Base-by-base conservation (phyloP, 2,329 filamentous ascomycete species). In the Aspergillus cejpii region DNA sequence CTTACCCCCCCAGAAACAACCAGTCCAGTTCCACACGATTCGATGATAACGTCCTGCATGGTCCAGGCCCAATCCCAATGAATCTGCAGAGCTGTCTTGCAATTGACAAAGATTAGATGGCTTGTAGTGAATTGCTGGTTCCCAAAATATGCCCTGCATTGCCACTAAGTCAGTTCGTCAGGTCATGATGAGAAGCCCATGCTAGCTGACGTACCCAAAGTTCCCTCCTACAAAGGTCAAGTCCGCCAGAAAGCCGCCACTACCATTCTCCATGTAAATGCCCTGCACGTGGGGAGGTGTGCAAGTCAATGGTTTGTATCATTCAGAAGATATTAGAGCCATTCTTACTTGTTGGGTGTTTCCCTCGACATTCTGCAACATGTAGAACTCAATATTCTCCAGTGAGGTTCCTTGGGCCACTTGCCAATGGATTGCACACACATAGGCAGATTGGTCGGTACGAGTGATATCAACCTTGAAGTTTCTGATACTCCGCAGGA, bases 351-450 rank as follows among this genome's bases (percentile, higher is more conserved):
- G 50, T 1, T 58, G 62, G 11, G 60, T 61, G n/a, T 58, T 61
- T 11, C 26, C 11, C 4, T 59, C 57, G 11, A 49, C 43, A 2
- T 62, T 65, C 48, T 73, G 65, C 52, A 62, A 62, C 83, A 87
- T 86, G 66, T 83, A 78, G 72, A 88, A 85, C 54, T 79, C 74
- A 40, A 87, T 82, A 68, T 87, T 87, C 66, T 87, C 82, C 41
- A 87, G 69, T 48, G 77, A 81, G 1, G 83, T 86, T 21, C 82
- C 83, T 36, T 87, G 83, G 12, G 84, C 81, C 7, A 87, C 83
- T 65, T 87, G 83, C 83, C 83, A 87, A 65, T 86, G 83, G 50
- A 87, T 84, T 52, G 56, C 56, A 15, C 52, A 57, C 0, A 72
- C 26, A 73, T 73, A 54, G 1, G 46, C 43, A 6, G 21, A 20